Evolutionary conservation across 2,329 filamentous ascomycete species (phyloP).

Genomic region (Penicillium hesseltinei): DNA sequence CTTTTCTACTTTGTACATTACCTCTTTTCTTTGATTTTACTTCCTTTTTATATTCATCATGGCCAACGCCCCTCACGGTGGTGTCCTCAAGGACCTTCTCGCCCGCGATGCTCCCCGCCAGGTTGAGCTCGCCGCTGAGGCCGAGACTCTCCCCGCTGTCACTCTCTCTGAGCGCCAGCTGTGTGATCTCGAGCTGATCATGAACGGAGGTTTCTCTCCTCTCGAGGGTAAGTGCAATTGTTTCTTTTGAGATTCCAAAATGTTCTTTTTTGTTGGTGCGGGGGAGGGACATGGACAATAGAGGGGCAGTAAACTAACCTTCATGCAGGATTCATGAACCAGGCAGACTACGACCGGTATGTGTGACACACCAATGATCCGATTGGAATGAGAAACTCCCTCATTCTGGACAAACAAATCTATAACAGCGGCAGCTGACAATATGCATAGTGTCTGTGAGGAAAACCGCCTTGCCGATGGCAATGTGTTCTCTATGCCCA

Average conservation of each 20-base stretch:
- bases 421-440: constrained; percentile 13
- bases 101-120: constrained; percentile 86
- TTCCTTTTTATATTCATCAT: constrained; percentile 31
- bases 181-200: constrained; percentile 94
- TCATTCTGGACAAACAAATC: not conserved
- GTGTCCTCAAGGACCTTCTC: constrained; percentile 95
- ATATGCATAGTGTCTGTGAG: constrained; percentile 69
- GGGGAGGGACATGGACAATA: constrained; percentile 8
- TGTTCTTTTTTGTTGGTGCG: not conserved
- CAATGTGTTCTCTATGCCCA: constrained; percentile 93
- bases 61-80: constrained; percentile 71
- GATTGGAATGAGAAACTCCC: constrained; percentile 6
- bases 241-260: not conserved
- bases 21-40: constrained; percentile 2
- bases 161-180: constrained; percentile 89
- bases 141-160: constrained; percentile 81
- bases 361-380: constrained; percentile 26
- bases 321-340: constrained; percentile 81
- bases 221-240: constrained; percentile 72
- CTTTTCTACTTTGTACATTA: not conserved
- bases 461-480: constrained; percentile 84
- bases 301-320: constrained; percentile 23
- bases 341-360: constrained; percentile 94
- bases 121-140: constrained; percentile 74
- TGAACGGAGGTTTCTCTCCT: constrained; percentile 96